Conservation (phyloP, 495 filamentous ascomycete genomes). For the Tetracladium marchalianum region DNA sequence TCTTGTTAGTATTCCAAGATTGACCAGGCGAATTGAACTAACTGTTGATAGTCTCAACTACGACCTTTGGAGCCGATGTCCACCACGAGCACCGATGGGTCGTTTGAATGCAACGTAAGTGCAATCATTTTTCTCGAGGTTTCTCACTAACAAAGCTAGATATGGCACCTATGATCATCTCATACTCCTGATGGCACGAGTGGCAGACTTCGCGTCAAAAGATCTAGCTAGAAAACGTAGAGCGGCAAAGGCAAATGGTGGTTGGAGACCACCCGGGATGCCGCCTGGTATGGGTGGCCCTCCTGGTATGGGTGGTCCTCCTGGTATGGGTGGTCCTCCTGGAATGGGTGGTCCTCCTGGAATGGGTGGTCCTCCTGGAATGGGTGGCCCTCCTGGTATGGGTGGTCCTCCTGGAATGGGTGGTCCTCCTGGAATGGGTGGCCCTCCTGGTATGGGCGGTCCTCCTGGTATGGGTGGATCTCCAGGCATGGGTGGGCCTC, state of each 20-base stretch:
- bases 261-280: constrained; percentile 12
- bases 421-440: too few relatives aligned
- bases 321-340: constrained; percentile 2
- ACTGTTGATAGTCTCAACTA: constrained; percentile 57
- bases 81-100: constrained; percentile 71
- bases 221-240: constrained; percentile 73
- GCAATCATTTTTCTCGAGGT: neutral
- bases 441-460: too few relatives aligned
- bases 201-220: constrained; percentile 70
- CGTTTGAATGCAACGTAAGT: constrained; percentile 61
- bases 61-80: constrained; percentile 69
- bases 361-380: constrained; percentile 22
- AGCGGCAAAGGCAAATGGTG: constrained; percentile 31
- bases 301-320: too few relatives aligned
- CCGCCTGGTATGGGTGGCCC: constrained; percentile 10
- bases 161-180: constrained; percentile 84
- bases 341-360: neutral
- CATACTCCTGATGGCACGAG: constrained; percentile 67
- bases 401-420: too few relatives aligned
- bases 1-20: constrained; percentile 54
- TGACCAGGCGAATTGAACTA: constrained; percentile 13
- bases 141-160: constrained; percentile 21
- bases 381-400: constrained; percentile 14
- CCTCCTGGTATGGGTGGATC: constrained; percentile 3
- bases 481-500: constrained; percentile 7